Percentiles rank a stretch among this genome's conserved stretches.
Evolutionary conservation across 2,329 filamentous ascomycete species (phyloP).

Genomic region (Stylonectria norvegica): DNA sequence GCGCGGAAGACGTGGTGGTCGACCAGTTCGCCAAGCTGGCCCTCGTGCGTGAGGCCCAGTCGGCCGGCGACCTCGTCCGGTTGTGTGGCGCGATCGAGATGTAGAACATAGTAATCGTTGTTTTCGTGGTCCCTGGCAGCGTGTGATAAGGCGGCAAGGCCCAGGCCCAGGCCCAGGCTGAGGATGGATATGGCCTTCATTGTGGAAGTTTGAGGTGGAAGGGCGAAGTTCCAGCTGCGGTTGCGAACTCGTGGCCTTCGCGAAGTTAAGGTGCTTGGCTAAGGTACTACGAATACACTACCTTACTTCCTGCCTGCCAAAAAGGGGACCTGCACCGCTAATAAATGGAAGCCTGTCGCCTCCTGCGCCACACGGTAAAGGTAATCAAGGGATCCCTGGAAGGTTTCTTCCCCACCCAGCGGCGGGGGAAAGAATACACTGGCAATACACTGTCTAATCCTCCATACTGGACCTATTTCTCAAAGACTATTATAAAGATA

Average conservation of each 20-base stretch:
- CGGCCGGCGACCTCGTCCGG: constrained; percentile 67
- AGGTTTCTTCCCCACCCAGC: too few species aligned
- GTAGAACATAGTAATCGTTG: constrained; percentile 91
- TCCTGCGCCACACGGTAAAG: too few species aligned
- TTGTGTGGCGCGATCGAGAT: constrained; percentile 64
- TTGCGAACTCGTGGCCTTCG: constrained; percentile 11
- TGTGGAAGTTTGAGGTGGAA: constrained; percentile 10
- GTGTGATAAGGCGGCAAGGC: constrained; percentile 48
- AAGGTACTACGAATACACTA: too few species aligned
- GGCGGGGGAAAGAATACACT: too few species aligned
- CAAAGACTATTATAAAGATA: too few species aligned
- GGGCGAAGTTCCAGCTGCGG: background rate
- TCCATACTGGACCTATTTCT: too few species aligned
- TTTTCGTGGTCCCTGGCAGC: constrained; percentile 64
- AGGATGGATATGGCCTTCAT: constrained; percentile 55
- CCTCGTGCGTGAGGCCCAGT: constrained; percentile 77
- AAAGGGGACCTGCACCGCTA: too few species aligned
- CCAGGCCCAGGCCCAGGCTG: constrained; percentile 49
- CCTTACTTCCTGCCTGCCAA: too few species aligned
- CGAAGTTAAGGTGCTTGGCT: constrained; percentile 17
- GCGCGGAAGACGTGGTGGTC: constrained; percentile 84
- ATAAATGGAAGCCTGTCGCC: too few species aligned
- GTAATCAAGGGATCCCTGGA: too few species aligned
- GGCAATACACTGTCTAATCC: too few species aligned
- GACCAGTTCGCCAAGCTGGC: constrained; percentile 70